A percentile compares a stretch with the other conserved stretches of the same genome.
Conservation (phyloP, 225 moss, liverwort and hornwort species). For the Pleurozium schreberi region DNA sequence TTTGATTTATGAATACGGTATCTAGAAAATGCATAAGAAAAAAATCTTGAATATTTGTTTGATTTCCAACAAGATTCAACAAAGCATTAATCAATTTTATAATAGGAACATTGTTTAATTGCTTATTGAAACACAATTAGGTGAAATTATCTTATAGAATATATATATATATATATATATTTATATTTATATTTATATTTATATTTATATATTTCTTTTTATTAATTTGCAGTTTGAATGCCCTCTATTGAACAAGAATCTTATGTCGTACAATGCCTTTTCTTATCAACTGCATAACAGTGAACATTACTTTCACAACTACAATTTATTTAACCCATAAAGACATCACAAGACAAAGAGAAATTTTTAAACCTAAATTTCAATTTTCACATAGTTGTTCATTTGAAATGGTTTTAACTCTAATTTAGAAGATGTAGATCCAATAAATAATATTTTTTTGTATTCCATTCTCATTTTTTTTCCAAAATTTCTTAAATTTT, state of each 20-base stretch:
- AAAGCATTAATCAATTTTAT: neutral
- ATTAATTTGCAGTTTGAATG: neutral
- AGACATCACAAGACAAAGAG: accelerated
- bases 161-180: too few species aligned
- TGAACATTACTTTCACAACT: accelerated
- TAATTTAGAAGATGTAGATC: neutral
- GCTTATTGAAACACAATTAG: neutral
- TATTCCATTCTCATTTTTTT: neutral
- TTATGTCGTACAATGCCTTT: neutral
- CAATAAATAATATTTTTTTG: neutral
- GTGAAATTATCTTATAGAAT: neutral
- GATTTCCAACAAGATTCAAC: neutral
- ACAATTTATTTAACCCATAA: neutral
- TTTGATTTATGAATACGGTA: neutral
- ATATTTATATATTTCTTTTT: too few species aligned
- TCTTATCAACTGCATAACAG: neutral
- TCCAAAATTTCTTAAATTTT: too few species aligned
- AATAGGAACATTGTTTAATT: neutral
- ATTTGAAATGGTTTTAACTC: neutral
- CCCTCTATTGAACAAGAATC: neutral
- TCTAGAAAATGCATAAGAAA: neutral
- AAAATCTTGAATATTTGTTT: neutral
- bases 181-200: too few species aligned
- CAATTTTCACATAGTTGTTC: neutral
- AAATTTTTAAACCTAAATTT: neutral